Evolutionary conservation across 1,284 basidiomycete species (phyloP).

Genomic region (Trichosporon faecale): DNA sequence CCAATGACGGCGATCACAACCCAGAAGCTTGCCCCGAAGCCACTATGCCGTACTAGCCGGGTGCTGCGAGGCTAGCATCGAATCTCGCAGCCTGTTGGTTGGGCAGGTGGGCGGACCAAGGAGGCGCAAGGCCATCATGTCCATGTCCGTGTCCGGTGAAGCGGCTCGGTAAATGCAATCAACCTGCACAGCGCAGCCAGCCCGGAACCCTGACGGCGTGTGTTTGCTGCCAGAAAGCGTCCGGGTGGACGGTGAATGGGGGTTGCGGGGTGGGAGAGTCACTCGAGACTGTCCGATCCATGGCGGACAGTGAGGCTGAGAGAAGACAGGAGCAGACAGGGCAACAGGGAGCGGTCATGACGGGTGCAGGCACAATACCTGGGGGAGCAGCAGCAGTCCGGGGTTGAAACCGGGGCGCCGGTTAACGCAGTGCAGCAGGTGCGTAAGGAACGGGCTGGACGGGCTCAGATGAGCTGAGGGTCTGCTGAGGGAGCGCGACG

Average conservation of each 20-base stretch:
- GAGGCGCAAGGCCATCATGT: neutral
- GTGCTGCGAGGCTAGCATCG: neutral
- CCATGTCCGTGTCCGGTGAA: neutral
- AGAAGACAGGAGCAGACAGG: no score
- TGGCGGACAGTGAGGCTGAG: neutral
- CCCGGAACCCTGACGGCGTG: neutral
- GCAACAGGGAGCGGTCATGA: neutral
- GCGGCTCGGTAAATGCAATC: neutral
- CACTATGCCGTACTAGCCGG: neutral
- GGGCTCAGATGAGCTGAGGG: neutral
- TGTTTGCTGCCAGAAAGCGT: neutral
- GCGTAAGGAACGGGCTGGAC: neutral
- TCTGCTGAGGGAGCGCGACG: neutral
- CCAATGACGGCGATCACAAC: slow-evolving; percentile 5
- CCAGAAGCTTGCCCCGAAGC: neutral
- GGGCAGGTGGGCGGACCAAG: neutral
- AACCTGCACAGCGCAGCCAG: neutral
- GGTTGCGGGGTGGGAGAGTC: neutral
- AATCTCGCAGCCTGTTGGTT: neutral
- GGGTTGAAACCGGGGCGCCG: slow-evolving; percentile 9
- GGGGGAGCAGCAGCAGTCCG: slow-evolving; percentile 2
- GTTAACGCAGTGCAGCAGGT: neutral
- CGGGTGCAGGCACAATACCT: neutral
- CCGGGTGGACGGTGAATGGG: slow-evolving; percentile 3
- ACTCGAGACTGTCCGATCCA: neutral